Evolutionary conservation across 176 grass and related monocot genomes (phyloP), one percentile per base, ranked within the genome.

Genomic region (Stipa capillata): DNA sequence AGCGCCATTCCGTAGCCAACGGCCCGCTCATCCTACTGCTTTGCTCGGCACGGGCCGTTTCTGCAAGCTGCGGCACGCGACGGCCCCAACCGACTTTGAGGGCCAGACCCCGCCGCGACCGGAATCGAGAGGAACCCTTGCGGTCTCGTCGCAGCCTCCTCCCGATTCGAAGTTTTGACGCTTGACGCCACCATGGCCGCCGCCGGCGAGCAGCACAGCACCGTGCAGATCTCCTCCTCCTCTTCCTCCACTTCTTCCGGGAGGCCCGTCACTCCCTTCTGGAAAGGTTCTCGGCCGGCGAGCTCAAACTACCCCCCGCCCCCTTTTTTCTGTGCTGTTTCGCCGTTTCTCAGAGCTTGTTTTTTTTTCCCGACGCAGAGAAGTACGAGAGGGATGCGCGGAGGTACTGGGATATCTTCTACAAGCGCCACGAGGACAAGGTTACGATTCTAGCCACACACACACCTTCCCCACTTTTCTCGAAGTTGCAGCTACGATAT

Each of bases 391-490:
- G 78, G 67, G 96, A 94, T 69, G 92, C 92, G 41, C 90, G 84
- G 78, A 94, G 87, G 86, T 98, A 98, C 56, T 98, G 92, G 96
- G 96, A 98, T 42, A 79, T 98, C 51, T 98, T 98, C 79, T 98
- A 98, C 82, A 88, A 89, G 85, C 92, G 96, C 23, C 92, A 98
- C 73, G 87, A 94, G 85, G 90, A 93, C 83, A 94, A 88, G 80
- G 96, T 98, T 35, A 7, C 10, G 8, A 15, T 74, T 45, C 14
- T 35, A n/a, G 0, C 33, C 33, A n/a, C n/a, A n/a, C n/a, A n/a
- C n/a, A n/a, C n/a, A 45, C 43, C 13, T 13, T 48, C 7, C 2
- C 6, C 6, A 13, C 8, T 71, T 28, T 47, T 17, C 11, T 18
- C 31, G 4, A 48, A n/a, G 33, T 65, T 77, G 44, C 57, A 61